Percentiles rank a stretch among this genome's conserved stretches.
phyloP scores from a whole-genome alignment of 257 asterid genomes.

The Capsicum pubescens region DNA sequence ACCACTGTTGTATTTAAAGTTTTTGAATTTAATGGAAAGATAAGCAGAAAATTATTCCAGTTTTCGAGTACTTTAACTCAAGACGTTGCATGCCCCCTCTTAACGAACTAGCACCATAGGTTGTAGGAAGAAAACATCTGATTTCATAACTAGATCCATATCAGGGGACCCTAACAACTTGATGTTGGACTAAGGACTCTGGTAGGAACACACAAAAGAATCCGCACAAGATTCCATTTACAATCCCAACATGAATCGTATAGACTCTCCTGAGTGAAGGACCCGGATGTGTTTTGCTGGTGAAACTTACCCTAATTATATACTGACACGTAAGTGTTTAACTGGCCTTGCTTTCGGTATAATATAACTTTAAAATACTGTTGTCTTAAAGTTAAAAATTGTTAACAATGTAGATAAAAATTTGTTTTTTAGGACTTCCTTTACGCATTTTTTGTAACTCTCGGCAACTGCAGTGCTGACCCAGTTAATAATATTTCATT shows the following conservation, averaged over 20 bases:
- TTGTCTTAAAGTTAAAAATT: not conserved
- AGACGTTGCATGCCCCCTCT: too few species aligned
- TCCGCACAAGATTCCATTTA: not conserved
- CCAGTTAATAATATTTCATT: not conserved
- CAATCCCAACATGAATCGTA: not conserved
- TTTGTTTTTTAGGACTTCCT: not conserved
- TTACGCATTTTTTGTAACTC: constrained; percentile 7
- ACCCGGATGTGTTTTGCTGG: not conserved
- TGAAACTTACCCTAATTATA: not conserved
- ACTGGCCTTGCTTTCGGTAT: not conserved
- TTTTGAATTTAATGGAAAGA: too few species aligned
- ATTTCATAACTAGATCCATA: too few species aligned
- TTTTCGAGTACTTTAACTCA: too few species aligned
- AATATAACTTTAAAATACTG: not conserved
- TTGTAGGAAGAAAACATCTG: too few species aligned
- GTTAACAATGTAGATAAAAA: constrained; percentile 9
- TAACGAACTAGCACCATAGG: too few species aligned
- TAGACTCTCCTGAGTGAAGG: not conserved
- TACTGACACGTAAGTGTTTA: not conserved
- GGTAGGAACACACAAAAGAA: not conserved
- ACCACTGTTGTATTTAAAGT: too few species aligned
- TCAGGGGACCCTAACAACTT: too few species aligned
- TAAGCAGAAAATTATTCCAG: too few species aligned
- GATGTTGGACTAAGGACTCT: not conserved
- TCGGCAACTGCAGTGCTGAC: not conserved